Base-by-base conservation (phyloP, 2,329 filamentous ascomycete genomes). In the Trichoderma polysporum region DNA sequence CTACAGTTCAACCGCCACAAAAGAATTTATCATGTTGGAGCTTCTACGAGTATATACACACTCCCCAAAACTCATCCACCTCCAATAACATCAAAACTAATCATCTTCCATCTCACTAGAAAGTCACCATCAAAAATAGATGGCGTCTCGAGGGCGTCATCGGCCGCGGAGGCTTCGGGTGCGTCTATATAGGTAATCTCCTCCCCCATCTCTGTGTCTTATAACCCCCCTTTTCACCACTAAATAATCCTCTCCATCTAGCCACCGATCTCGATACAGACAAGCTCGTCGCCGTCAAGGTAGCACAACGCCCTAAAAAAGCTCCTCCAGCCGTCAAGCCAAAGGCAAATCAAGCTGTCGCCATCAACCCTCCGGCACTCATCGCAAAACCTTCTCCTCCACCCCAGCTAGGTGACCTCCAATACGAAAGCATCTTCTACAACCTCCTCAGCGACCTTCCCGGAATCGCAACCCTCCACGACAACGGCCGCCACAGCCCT, bases 261-360 rank as follows among this genome's bases (percentile, higher is more conserved):
- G 72, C 69, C n/a, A 73, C 68, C 33, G 69, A 73, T 66, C 62
- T 69, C 12, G 2, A 67, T 22, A 66, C 61, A 4, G 68, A 76
- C 73, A 33, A 80, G 72, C n/a, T 80, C 72, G 73, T 76, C 10
- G 77, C 73, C 72, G 79, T 81, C 49, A 75, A 75, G 41, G n/a
- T n/a, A n/a, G n/a, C n/a, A n/a, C n/a, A n/a, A n/a, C n/a, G n/a
- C n/a, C n/a, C n/a, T n/a, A n/a, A n/a, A n/a, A n/a, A n/a, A n/a
- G n/a, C n/a, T n/a, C n/a, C n/a, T n/a, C n/a, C n/a, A n/a, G n/a
- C n/a, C n/a, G n/a, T n/a, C n/a, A n/a, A n/a, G n/a, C n/a, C n/a
- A n/a, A n/a, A n/a, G n/a, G n/a, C n/a, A n/a, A n/a, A n/a, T n/a
- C n/a, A n/a, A n/a, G n/a, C n/a, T n/a, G n/a, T n/a, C n/a, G n/a